Evolutionary conservation across 139 green algal genomes (phyloP).

Genomic region (Chlamydomonas incerta): DNA sequence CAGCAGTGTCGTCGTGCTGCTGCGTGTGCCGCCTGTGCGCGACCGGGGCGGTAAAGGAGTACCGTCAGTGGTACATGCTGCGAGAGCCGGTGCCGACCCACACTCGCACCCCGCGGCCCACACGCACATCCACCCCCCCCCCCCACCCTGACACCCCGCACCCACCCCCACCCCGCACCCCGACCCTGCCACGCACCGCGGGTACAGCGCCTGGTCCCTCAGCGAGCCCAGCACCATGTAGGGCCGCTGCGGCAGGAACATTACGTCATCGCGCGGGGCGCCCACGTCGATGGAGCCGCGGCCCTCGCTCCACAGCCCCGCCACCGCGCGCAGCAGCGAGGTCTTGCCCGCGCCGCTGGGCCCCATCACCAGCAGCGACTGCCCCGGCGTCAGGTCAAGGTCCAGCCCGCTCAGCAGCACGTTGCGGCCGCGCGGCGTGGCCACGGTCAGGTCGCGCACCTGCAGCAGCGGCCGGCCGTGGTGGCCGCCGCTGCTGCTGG

Average conservation of each 20-base stretch:
- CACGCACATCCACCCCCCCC: too few relatives aligned
- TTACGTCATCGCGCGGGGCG: slow-evolving; percentile 36
- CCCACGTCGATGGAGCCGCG: slow-evolving; percentile 64
- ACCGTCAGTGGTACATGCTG: too few relatives aligned
- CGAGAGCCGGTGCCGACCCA: too few relatives aligned
- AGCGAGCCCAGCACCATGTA: slow-evolving; percentile 97
- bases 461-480: slow-evolving; percentile 60
- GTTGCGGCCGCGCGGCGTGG: slow-evolving; percentile 68
- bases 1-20: background rate
- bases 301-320: slow-evolving; percentile 91
- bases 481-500: too few relatives aligned
- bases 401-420: slow-evolving; percentile 72
- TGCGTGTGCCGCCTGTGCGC: background rate
- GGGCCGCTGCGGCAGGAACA: slow-evolving; percentile 94
- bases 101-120: too few relatives aligned
- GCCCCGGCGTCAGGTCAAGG: slow-evolving; percentile 63
- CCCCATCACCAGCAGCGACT: slow-evolving; percentile 91
- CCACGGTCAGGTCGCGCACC: slow-evolving; percentile 75
- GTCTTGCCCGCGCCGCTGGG: slow-evolving; percentile 94
- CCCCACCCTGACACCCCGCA: background rate
- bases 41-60: background rate
- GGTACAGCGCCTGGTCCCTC: slow-evolving; percentile 92
- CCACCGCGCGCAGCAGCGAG: slow-evolving; percentile 87
- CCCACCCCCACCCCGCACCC: background rate
- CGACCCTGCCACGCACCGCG: slow-evolving; percentile 68